These are phyloP conservation scores for Syncephalis plumigaleata DNA, from an alignment of 371 early-diverging fungal species.

Conservation along the genomic window DNA sequence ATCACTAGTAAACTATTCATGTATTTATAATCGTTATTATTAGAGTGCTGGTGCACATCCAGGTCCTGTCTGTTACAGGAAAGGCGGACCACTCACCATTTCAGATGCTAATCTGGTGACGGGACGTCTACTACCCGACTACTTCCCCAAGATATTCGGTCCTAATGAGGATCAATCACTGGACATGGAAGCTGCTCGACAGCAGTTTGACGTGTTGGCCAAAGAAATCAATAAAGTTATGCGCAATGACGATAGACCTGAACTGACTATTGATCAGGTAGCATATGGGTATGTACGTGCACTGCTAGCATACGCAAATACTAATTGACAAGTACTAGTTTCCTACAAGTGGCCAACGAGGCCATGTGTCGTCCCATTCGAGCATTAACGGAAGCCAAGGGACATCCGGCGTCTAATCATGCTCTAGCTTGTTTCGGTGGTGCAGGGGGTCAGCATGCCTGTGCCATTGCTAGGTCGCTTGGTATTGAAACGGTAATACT, in stretches of 20 bases:
- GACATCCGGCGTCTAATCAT: constrained; percentile 73
- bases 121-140: constrained; percentile 70
- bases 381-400: constrained; percentile 84
- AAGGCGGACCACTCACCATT: constrained; percentile 81
- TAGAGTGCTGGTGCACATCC: constrained; percentile 89
- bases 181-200: constrained; percentile 41
- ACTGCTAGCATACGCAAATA: background rate
- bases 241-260: constrained; percentile 15
- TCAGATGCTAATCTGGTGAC: constrained; percentile 87
- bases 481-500: constrained; percentile 70
- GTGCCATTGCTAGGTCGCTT: constrained; percentile 77
- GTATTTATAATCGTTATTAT: background rate
- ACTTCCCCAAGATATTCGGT: constrained; percentile 92
- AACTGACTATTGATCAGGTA: constrained; percentile 59
- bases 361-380: constrained; percentile 92
- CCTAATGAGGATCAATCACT: constrained; percentile 66
- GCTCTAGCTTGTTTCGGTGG: constrained; percentile 90
- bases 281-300: constrained; percentile 42
- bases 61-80: constrained; percentile 87
- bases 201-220: constrained; percentile 44
- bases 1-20: background rate
- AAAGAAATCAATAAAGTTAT: constrained; percentile 33
- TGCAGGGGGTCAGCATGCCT: constrained; percentile 89
- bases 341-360: constrained; percentile 88
- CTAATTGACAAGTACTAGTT: constrained; percentile 11